Evolutionary conservation across 441 rosid genomes (phyloP).

Genomic region (Erodium chrysanthum): DNA sequence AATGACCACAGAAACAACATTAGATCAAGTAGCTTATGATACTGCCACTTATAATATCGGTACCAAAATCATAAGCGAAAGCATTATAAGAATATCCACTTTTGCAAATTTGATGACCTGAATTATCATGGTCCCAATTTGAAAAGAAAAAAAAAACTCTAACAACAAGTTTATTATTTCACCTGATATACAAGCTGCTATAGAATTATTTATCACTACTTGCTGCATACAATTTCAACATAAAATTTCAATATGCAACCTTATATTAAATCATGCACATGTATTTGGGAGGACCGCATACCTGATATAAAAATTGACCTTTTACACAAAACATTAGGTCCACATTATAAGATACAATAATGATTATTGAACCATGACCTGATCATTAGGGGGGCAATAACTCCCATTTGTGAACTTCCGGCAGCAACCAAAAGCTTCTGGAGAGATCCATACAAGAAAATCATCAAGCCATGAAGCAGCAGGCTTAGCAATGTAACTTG

Average conservation of each 20-base stretch:
- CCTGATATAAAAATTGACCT: background rate
- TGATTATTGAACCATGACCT: slow-evolving; percentile 38
- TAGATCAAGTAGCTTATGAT: background rate
- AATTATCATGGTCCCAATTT: slow-evolving; percentile 1
- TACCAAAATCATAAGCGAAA: background rate
- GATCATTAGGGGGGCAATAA: slow-evolving; percentile 96
- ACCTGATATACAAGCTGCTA: background rate
- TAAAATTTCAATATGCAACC: slow-evolving; percentile 1
- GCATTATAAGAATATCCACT: background rate
- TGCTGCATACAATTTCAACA: background rate
- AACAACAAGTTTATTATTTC: background rate
- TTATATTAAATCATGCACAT: background rate
- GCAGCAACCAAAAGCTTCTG: slow-evolving; percentile 98
- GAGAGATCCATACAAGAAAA: slow-evolving; percentile 96
- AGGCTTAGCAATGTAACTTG: slow-evolving; percentile 93
- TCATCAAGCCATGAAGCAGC: slow-evolving; percentile 99
- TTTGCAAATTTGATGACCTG: background rate
- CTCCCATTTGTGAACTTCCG: slow-evolving; percentile 85
- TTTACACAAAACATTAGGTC: slow-evolving; percentile 8
- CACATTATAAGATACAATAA: slow-evolving; percentile 4
- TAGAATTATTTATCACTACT: background rate
- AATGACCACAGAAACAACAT: background rate
- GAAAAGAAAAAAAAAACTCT: background rate
- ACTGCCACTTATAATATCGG: background rate
- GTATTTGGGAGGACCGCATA: background rate